Conservation (phyloP, 352 stramenopile species). For the Aphanomyces invadans region DNA sequence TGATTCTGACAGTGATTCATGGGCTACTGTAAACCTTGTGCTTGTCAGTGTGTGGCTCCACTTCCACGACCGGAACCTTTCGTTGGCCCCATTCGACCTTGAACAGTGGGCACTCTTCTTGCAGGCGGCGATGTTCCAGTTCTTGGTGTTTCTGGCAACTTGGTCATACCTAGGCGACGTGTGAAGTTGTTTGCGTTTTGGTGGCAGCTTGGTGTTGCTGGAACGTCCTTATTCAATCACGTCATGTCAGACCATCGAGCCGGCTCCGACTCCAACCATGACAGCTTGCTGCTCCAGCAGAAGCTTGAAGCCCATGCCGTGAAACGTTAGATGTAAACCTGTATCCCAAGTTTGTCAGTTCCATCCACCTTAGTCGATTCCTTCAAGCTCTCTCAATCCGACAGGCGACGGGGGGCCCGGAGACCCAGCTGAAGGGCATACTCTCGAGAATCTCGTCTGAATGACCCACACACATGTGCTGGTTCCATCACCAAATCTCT, state of each 20-base stretch:
- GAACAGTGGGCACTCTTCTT: slow-evolving; percentile 2
- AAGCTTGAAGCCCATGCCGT: slow-evolving; percentile 19
- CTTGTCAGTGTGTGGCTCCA: slow-evolving; percentile 7
- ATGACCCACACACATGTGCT: no score
- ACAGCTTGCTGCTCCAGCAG: slow-evolving; percentile 19
- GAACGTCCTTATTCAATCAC: not conserved
- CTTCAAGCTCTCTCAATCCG: no score
- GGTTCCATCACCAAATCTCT: no score
- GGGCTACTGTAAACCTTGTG: no score
- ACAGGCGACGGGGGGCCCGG: no score
- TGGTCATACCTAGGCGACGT: slow-evolving; percentile 16
- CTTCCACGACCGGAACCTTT: slow-evolving; percentile 1
- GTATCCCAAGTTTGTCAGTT: not conserved
- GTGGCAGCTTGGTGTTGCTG: slow-evolving; percentile 7
- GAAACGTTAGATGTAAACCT: not conserved
- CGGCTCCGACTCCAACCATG: not conserved
- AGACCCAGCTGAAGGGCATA: no score
- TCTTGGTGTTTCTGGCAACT: slow-evolving; percentile 1
- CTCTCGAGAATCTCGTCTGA: no score
- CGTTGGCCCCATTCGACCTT: slow-evolving; percentile 10
- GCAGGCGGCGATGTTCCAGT: slow-evolving; percentile 16
- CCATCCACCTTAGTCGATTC: no score
- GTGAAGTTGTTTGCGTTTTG: slow-evolving; percentile 18
- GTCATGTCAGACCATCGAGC: not conserved
- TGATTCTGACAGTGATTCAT: no score